phyloP scores from a whole-genome alignment of 495 filamentous ascomycete species.

The Hyaloscypha bicolor region DNA sequence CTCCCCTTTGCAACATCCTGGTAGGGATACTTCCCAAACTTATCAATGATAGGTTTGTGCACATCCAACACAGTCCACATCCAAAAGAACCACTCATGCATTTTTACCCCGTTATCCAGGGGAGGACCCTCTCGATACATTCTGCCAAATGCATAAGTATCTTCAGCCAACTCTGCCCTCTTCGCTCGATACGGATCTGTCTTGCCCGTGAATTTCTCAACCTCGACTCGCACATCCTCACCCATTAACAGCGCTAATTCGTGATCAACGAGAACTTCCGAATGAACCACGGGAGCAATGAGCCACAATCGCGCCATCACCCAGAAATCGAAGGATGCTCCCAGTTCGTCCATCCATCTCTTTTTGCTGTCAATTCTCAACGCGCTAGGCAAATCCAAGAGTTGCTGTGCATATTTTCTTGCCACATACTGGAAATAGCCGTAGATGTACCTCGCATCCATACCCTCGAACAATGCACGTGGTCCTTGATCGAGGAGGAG shows the following conservation, averaged over 20 bases:
- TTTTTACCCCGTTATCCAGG: background rate
- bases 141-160: background rate
- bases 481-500: background rate
- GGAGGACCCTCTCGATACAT: background rate
- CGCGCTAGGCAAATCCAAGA: background rate
- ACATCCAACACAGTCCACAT: background rate
- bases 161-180: background rate
- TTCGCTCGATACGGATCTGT: background rate
- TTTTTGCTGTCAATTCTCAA: background rate
- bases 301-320: background rate
- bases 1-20: background rate
- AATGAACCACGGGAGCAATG: background rate
- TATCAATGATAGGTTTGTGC: background rate
- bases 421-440: background rate
- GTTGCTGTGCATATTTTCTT: background rate
- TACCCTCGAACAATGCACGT: background rate
- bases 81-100: background rate
- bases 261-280: background rate
- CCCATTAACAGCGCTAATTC: background rate
- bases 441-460: background rate
- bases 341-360: background rate
- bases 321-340: background rate
- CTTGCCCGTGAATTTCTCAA: background rate
- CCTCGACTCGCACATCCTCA: background rate
- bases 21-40: background rate